These are phyloP conservation scores for Pontederia paniculata DNA, from an alignment of 176 grass and related monocot species.

Conservation along the genomic window DNA sequence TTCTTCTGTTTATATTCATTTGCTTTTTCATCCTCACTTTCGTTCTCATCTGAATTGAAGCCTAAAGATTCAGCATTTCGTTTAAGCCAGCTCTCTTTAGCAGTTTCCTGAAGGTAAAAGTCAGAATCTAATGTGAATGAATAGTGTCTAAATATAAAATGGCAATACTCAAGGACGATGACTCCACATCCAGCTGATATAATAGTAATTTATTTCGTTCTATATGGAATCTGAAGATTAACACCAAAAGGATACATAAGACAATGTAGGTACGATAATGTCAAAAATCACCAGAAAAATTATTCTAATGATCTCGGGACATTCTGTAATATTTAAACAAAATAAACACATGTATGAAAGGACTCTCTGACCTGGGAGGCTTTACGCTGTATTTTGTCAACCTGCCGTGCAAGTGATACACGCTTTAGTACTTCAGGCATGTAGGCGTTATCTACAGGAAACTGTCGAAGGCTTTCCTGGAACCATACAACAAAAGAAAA, in stretches of 20 bases:
- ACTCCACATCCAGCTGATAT: background rate
- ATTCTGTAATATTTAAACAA: background rate
- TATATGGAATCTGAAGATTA: too few relatives aligned
- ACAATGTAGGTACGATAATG: too few relatives aligned
- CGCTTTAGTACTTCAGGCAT: constrained; percentile 65
- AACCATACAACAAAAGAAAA: constrained; percentile 13
- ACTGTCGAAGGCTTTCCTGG: constrained; percentile 83
- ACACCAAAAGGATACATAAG: too few relatives aligned
- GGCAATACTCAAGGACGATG: constrained; percentile 9
- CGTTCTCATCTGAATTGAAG: constrained; percentile 51
- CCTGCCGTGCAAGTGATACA: constrained; percentile 64
- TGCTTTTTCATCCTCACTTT: constrained; percentile 59
- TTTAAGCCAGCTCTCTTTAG: constrained; percentile 67
- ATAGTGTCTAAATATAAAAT: constrained; percentile 3
- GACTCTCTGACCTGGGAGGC: constrained; percentile 43
- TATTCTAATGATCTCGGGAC: background rate
- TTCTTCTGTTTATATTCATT: constrained; percentile 46
- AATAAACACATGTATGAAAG: constrained; percentile 18
- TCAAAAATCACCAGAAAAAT: background rate
- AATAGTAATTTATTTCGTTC: background rate
- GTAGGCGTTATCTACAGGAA: constrained; percentile 70
- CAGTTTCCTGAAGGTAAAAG: constrained; percentile 59
- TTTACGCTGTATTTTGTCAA: constrained; percentile 64
- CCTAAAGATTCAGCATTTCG: constrained; percentile 74
- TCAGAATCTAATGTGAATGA: background rate